Percentiles rank a stretch among this genome's conserved stretches.
phyloP scores from a whole-genome alignment of 1,139 yeast species.

The Schizosaccharomyces versatilis region DNA sequence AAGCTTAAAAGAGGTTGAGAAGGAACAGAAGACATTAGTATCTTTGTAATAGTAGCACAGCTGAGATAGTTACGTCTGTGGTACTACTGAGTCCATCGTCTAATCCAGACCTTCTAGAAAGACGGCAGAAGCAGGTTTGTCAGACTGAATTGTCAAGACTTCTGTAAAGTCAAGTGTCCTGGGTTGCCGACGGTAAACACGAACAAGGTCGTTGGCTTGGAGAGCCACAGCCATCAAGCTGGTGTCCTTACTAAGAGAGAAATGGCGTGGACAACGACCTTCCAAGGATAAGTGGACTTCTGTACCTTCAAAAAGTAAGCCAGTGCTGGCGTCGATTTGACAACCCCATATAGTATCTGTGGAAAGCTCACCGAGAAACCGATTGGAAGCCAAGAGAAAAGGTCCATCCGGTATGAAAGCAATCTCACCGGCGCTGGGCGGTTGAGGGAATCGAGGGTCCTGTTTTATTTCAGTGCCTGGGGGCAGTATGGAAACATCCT shows the following conservation, averaged over 20 bases:
- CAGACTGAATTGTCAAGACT: background rate
- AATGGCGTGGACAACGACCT: background rate
- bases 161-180: background rate
- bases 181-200: background rate
- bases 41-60: background rate
- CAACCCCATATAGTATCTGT: background rate
- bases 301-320: background rate
- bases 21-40: no score
- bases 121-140: background rate
- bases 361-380: background rate
- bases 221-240: background rate
- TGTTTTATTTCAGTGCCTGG: background rate
- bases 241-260: background rate
- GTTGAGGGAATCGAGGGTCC: background rate
- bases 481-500: background rate
- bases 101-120: background rate
- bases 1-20: no score
- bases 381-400: background rate
- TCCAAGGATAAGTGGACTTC: background rate
- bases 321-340: background rate
- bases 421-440: background rate
- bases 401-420: background rate
- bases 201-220: background rate
- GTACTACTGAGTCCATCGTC: background rate
- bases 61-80: background rate